A percentile compares a stretch with the other conserved stretches of the same genome.
Evolutionary conservation across 2,329 filamentous ascomycete species (phyloP).

Genomic region (Monilinia vaccinii-corymbosi): DNA sequence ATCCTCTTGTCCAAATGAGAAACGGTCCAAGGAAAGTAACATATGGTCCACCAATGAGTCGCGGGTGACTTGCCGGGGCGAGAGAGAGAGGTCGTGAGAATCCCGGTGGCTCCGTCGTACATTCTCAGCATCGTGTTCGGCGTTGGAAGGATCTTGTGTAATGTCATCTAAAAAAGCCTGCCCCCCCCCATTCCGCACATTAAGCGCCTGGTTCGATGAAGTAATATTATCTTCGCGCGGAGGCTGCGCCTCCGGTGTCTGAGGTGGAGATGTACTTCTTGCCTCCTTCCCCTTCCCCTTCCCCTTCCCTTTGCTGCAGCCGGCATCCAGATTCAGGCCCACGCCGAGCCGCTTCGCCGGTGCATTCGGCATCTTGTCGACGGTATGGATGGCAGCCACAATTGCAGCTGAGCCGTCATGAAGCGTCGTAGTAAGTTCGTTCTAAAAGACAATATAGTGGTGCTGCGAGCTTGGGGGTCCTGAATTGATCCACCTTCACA

Average conservation of each 20-base stretch:
- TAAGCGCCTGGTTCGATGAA: constrained; percentile 25
- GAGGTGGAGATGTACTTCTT: constrained; percentile 21
- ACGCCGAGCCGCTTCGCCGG: constrained; percentile 24
- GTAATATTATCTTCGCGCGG: constrained; percentile 19
- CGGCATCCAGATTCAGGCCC: constrained; percentile 25
- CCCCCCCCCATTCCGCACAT: constrained; percentile 18
- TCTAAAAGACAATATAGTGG: not conserved
- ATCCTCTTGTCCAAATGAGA: constrained; percentile 45
- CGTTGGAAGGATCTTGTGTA: constrained; percentile 27
- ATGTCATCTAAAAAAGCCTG: constrained; percentile 30
- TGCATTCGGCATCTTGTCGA: constrained; percentile 20
- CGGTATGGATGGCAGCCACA: constrained; percentile 22
- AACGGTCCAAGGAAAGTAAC: constrained; percentile 84
- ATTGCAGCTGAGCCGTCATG: constrained; percentile 14
- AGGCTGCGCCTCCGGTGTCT: constrained; percentile 21
- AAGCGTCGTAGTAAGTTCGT: constrained; percentile 1
- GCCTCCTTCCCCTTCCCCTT: not conserved
- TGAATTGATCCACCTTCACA: not conserved
- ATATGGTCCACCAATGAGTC: constrained; percentile 95
- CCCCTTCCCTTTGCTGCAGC: constrained; percentile 24
- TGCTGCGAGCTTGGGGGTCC: not conserved
- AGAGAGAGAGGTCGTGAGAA: constrained; percentile 72
- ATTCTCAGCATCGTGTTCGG: constrained; percentile 19
- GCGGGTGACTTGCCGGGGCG: constrained; percentile 65
- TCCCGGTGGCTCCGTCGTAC: constrained; percentile 17